Conservation (phyloP, 2,329 filamentous ascomycete genomes). For the Sarocladiaceae sp. region DNA sequence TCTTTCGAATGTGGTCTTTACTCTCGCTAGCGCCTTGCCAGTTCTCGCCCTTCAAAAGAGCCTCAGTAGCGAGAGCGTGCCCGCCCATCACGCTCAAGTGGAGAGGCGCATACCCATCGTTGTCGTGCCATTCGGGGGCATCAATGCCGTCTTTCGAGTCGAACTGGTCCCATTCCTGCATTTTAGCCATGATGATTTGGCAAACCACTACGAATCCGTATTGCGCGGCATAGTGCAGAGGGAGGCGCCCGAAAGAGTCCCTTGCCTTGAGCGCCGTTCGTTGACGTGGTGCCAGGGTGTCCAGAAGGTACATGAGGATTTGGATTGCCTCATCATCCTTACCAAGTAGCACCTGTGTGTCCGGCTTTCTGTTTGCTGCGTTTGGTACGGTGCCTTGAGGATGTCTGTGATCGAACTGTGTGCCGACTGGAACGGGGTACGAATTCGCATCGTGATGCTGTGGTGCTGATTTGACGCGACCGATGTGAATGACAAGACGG, state of each 20-base stretch:
- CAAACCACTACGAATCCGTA: constrained; percentile 93
- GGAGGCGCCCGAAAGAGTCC: constrained; percentile 78
- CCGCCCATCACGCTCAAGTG: constrained; percentile 91
- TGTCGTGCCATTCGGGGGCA: constrained; percentile 83
- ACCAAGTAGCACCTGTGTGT: constrained; percentile 56
- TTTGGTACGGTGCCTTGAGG: constrained; percentile 71
- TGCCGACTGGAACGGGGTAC: constrained; percentile 42
- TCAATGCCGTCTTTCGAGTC: constrained; percentile 83
- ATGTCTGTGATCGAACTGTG: constrained; percentile 63
- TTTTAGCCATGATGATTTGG: constrained; percentile 78
- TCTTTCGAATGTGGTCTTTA: constrained; percentile 61
- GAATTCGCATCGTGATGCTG: constrained; percentile 49
- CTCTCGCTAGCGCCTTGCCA: constrained; percentile 63
- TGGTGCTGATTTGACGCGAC: constrained; percentile 58
- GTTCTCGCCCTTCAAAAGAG: constrained; percentile 75
- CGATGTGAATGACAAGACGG: constrained; percentile 86
- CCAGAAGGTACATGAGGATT: constrained; percentile 59
- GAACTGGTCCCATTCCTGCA: constrained; percentile 87
- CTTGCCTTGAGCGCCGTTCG: constrained; percentile 60
- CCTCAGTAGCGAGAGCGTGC: constrained; percentile 79
- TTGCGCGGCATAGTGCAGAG: constrained; percentile 90
- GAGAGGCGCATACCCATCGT: constrained; percentile 84
- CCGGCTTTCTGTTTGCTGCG: constrained; percentile 57
- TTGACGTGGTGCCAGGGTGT: constrained; percentile 64
- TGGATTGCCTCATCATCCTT: constrained; percentile 73